phyloP scores from a whole-genome alignment of 257 asterid species.

The Ligustrum vulgare region DNA sequence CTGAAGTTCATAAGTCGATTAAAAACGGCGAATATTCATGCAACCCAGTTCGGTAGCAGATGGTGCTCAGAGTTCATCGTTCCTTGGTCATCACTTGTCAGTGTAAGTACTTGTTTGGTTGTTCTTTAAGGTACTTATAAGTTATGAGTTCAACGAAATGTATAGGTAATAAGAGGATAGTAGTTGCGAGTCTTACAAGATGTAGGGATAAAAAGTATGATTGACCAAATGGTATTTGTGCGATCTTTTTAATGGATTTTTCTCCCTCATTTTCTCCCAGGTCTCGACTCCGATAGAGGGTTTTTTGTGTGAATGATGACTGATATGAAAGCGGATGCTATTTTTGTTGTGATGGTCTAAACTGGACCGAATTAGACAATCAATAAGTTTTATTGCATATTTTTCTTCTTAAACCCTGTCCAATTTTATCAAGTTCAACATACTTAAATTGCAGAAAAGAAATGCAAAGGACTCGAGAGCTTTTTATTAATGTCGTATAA shows the following conservation, averaged over 20 bases:
- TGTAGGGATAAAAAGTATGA: too few relatives aligned
- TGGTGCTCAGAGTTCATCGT: background rate
- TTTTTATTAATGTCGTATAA: background rate
- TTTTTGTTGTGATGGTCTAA: background rate
- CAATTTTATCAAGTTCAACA: background rate
- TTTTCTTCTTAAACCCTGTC: background rate
- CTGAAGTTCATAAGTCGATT: slow-evolving; percentile 20
- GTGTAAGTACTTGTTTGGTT: background rate
- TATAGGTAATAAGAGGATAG: too few relatives aligned
- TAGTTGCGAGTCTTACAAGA: too few relatives aligned
- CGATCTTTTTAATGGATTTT: background rate
- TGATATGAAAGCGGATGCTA: background rate
- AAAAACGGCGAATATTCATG: background rate
- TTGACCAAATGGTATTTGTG: background rate
- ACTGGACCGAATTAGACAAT: background rate
- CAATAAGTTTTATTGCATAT: background rate
- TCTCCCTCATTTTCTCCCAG: background rate
- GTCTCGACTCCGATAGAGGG: background rate
- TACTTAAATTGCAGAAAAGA: background rate
- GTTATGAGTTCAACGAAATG: too few relatives aligned
- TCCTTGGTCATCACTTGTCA: background rate
- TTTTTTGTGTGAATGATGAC: background rate
- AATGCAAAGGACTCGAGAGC: background rate
- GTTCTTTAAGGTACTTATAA: background rate
- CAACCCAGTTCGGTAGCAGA: background rate